Percentiles rank a stretch among this genome's conserved stretches.
Evolutionary conservation across 768 basidiomycete genomes (phyloP).

Genomic region (Baorangia bicolor): DNA sequence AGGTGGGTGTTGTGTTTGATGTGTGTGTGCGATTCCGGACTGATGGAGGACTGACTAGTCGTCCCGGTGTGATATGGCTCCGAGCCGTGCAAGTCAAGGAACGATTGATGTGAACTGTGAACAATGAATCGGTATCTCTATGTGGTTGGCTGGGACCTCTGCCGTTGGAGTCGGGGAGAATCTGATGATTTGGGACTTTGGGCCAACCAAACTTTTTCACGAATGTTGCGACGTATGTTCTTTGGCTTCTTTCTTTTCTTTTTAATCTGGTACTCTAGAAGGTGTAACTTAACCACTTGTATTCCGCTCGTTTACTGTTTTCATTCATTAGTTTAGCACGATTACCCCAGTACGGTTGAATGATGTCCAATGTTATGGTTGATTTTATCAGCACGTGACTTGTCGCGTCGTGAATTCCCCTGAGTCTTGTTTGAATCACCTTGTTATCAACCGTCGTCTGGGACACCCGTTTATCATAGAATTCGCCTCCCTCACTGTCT

Average conservation of each 20-base stretch:
- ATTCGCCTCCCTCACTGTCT: not conserved
- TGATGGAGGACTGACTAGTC: constrained; percentile 11
- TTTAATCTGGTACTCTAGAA: constrained; percentile 12
- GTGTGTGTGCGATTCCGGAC: not conserved
- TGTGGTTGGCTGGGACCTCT: not conserved
- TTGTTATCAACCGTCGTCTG: not conserved
- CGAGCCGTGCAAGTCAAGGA: constrained; percentile 66
- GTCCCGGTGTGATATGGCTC: constrained; percentile 30
- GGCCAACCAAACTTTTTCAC: constrained; percentile 1
- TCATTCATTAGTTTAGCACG: constrained; percentile 12
- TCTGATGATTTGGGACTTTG: constrained; percentile 8
- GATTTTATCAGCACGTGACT: constrained; percentile 30
- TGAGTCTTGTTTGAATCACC: not conserved
- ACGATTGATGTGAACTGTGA: constrained; percentile 42
- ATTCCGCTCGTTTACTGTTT: constrained; percentile 9
- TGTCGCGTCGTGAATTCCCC: constrained; percentile 13
- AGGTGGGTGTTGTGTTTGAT: constrained; percentile 47
- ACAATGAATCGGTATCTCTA: not conserved
- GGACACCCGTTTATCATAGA: not conserved
- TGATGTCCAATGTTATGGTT: constrained; percentile 13
- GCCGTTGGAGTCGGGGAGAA: not conserved
- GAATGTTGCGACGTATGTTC: constrained; percentile 6
- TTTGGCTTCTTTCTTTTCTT: not conserved
- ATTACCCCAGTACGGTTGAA: not conserved
- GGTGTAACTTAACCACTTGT: constrained; percentile 23